Percentiles rank a stretch among this genome's conserved stretches.
Evolutionary conservation across 2,329 filamentous ascomycete species (phyloP).

Genomic region (Lojkania enalia): DNA sequence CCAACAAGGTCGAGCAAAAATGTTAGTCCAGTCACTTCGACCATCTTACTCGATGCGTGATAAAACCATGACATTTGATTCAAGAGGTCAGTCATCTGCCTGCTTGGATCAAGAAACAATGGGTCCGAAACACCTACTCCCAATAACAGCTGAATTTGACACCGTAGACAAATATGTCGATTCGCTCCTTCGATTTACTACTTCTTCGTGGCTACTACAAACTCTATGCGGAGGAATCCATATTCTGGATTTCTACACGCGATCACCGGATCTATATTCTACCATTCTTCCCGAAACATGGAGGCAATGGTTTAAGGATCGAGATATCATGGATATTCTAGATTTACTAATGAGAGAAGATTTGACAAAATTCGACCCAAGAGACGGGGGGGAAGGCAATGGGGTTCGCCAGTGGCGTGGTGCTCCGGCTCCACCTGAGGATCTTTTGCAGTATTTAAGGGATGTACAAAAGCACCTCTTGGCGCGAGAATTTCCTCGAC

Average conservation of each 20-base stretch:
- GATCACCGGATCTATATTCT: slow-evolving; percentile 79
- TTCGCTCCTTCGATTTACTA: slow-evolving; percentile 74
- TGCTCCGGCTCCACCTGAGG: slow-evolving; percentile 52
- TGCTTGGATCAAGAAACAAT: slow-evolving; percentile 34
- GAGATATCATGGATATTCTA: slow-evolving; percentile 74
- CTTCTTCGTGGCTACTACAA: slow-evolving; percentile 74
- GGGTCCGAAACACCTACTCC: slow-evolving; percentile 60
- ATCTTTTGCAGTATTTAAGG: slow-evolving; percentile 71
- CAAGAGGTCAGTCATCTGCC: neutral
- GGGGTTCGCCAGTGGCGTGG: slow-evolving; percentile 45
- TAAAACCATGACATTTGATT: no score
- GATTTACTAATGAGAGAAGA: slow-evolving; percentile 82
- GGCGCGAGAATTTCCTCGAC: slow-evolving; percentile 59
- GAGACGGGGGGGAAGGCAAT: slow-evolving; percentile 5
- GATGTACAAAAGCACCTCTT: slow-evolving; percentile 72
- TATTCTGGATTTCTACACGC: slow-evolving; percentile 93
- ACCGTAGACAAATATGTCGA: slow-evolving; percentile 77
- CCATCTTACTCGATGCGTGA: no score
- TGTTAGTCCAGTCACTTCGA: slow-evolving; percentile 8
- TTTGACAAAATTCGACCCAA: slow-evolving; percentile 51
- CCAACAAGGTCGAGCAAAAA: slow-evolving; percentile 12
- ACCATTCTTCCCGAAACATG: slow-evolving; percentile 77
- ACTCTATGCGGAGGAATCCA: slow-evolving; percentile 97
- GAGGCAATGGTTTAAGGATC: slow-evolving; percentile 73
- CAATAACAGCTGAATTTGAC: slow-evolving; percentile 70